Evolutionary conservation across 768 basidiomycete genomes (phyloP), one percentile per base, ranked within the genome.

Genomic region (Amanita thiersii): DNA sequence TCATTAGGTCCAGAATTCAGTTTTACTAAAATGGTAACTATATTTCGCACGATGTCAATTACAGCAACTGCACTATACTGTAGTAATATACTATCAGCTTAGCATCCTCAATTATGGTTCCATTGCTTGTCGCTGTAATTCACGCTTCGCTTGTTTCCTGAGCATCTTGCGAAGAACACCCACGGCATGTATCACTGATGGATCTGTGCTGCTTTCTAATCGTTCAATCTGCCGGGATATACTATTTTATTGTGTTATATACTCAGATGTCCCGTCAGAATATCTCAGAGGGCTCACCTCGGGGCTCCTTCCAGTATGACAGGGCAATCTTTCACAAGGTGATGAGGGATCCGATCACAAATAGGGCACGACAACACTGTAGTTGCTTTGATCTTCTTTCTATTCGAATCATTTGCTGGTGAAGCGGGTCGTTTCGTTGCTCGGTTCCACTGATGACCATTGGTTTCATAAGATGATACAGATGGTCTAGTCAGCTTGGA

Each of bases 271-370:
- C n/a, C n/a, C n/a, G n/a, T n/a, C n/a, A n/a, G n/a, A n/a, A n/a
- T n/a, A n/a, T n/a, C n/a, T n/a, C n/a, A n/a, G n/a, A n/a, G n/a
- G n/a, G n/a, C n/a, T n/a, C 48, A 82, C 83, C 74, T 80, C 42
- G 63, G 58, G 1, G 74, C 61, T 1, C 81, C 84, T 39, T 64
- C 62, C 4, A 45, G 46, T 2, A 81, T 67, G 17, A 74, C 52
- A 11, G 79, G 73, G 52, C 86, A 88, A 19, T 70, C 64, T 52
- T 73, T 67, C 7, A 74, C 47, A 15, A 64, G 45, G 55, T 81
- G 79, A 29, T 59, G 55, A 29, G 69, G 60, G 3, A 58, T 47
- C 20, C 47, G 49, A 31, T 56, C 59, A 45, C 84, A 86, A 29
- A 83, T 60, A 3, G 58, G 52, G 47, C 82, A 86, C 4, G 60